Percentiles rank a stretch among this genome's conserved stretches.
Conservation (phyloP, 257 asterid species). For the Avicennia marina region DNA sequence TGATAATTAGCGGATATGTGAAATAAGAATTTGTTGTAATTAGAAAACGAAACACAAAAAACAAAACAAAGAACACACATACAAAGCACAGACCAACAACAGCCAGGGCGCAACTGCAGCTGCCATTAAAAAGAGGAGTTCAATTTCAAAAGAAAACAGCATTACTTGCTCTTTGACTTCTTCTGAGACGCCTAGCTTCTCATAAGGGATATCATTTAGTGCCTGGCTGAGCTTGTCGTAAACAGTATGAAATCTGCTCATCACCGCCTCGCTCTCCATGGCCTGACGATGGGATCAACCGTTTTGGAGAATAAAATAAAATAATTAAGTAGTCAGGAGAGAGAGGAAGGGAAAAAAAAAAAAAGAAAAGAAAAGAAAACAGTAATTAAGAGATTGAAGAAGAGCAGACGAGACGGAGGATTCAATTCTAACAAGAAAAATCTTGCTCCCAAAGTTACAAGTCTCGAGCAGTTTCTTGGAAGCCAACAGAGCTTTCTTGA, state of each 20-base stretch:
- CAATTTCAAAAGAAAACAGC: neutral
- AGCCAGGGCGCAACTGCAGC: too few species aligned
- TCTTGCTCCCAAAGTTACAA: conserved; percentile 51
- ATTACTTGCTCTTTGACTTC: conserved; percentile 61
- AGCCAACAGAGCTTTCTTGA: conserved; percentile 36
- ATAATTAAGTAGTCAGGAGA: too few species aligned
- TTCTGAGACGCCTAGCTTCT: conserved; percentile 49
- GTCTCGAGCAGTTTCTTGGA: conserved; percentile 46
- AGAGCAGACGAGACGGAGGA: neutral
- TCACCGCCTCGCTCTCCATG: conserved; percentile 47
- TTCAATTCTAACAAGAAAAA: conserved; percentile 38
- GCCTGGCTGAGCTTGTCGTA: conserved; percentile 41
- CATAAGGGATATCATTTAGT: conserved; percentile 34
- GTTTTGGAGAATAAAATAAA: too few species aligned
- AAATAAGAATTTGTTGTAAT: too few species aligned
- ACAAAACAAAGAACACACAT: too few species aligned
- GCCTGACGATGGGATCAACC: conserved; percentile 25
- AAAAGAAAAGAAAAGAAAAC: too few species aligned
- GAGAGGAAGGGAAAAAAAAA: too few species aligned
- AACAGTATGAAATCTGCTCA: conserved; percentile 41
- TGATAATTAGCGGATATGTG: too few species aligned
- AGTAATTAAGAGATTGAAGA: too few species aligned
- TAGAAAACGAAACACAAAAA: too few species aligned
- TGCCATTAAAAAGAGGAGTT: neutral
- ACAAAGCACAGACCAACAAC: too few species aligned